Base-by-base conservation (phyloP, 2,329 filamentous ascomycete genomes). In the Fusarium tupiense region DNA sequence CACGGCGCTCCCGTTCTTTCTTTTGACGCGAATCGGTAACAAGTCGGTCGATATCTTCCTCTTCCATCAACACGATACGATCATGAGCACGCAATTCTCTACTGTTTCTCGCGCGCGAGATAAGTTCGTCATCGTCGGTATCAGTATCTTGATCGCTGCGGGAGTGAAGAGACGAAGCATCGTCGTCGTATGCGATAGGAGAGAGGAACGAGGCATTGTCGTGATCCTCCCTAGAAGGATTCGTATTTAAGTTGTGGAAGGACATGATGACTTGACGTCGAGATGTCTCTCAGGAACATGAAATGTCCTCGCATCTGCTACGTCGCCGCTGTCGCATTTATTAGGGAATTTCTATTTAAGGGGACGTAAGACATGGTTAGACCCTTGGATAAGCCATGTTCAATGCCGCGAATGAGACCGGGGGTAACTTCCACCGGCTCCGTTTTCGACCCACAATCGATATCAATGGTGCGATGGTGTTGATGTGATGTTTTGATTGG, bases 71-170 rank as follows among this genome's bases (percentile, higher is more conserved):
- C 0, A 96, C 91, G 47, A 90, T 87, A 49, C 90, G 86, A 80
- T 95, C 93, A 81, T 93, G 90, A 41, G 90, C 89, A 43, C 90
- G 88, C 64, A 94, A 86, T 80, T 95, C 93, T 63, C 88, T 85
- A 78, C 91, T 93, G 73, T 91, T 93, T 54, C 92, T 88, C 40
- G 91, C 91, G 14, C 88, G 88, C 67, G 88, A 85, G 71, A 93
- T 84, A 61, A 93, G 86, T 77, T 93, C 86, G 80, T 94, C 92
- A 81, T 94, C 92, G 75, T 94, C 92, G 82, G 91, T 93, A 80
- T 94, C 92, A 65, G 90, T 92, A 79, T 94, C 92, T 80, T 94
- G 92, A 78, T 93, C 92, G 84, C 88, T 91, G 71, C 89, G 88
- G 77, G 88, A 91, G 77, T 91, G 88, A 47, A 94, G 83, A 12